Percentiles rank a stretch among this genome's conserved stretches.
Conservation (phyloP, 495 filamentous ascomycete species). For the Haplographium delicatum region DNA sequence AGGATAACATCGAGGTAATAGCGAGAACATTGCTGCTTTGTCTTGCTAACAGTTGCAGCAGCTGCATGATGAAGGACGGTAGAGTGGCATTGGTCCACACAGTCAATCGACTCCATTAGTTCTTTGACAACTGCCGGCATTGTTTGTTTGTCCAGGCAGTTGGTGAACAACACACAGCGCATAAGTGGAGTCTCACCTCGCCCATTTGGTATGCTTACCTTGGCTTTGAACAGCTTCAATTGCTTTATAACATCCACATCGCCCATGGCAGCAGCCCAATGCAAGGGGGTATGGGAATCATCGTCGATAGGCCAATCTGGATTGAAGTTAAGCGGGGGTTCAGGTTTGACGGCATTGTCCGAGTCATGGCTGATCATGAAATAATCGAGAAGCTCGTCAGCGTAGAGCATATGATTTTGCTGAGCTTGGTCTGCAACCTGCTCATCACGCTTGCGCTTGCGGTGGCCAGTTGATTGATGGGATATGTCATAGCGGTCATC, state of each 20-base stretch:
- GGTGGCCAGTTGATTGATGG: slow-evolving; percentile 44
- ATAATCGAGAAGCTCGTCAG: slow-evolving; percentile 89
- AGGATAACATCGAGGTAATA: slow-evolving; percentile 93
- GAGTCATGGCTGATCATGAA: slow-evolving; percentile 78
- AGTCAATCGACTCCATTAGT: slow-evolving; percentile 68
- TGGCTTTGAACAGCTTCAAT: slow-evolving; percentile 70
- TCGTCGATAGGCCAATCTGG: slow-evolving; percentile 86
- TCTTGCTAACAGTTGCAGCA: slow-evolving; percentile 69
- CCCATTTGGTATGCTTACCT: slow-evolving; percentile 58
- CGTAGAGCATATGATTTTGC: slow-evolving; percentile 81
- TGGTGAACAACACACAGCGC: slow-evolving; percentile 91
- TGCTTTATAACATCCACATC: slow-evolving; percentile 86
- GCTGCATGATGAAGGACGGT: slow-evolving; percentile 93
- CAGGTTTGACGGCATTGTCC: slow-evolving; percentile 56
- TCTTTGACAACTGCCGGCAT: slow-evolving; percentile 78
- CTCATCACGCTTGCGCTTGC: slow-evolving; percentile 76
- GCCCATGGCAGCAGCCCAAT: slow-evolving; percentile 98
- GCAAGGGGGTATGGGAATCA: slow-evolving; percentile 81
- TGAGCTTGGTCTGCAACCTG: slow-evolving; percentile 59
- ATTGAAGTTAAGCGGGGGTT: slow-evolving; percentile 76
- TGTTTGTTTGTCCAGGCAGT: slow-evolving; percentile 85
- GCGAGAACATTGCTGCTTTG: slow-evolving; percentile 74
- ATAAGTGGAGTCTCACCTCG: slow-evolving; percentile 92
- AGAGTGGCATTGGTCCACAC: slow-evolving; percentile 67
- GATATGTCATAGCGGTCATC: slow-evolving; percentile 69